phyloP scores from a whole-genome alignment of 2,329 filamentous ascomycete genomes.

The Oidium heveae region DNA sequence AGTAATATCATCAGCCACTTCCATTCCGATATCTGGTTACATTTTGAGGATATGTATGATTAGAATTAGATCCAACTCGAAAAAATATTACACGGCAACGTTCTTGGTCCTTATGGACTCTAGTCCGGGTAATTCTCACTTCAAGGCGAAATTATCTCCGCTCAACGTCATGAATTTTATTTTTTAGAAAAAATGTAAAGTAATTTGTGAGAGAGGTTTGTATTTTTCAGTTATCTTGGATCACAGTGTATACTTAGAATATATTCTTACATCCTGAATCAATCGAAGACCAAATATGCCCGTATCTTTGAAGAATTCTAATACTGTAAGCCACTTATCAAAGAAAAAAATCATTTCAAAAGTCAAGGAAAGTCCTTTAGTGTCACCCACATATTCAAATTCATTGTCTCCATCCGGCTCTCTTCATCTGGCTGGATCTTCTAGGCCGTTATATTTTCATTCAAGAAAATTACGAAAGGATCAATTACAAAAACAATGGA shows the following conservation, averaged over 20 bases:
- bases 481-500: constrained; percentile 54
- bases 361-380: constrained; percentile 10
- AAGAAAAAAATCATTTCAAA: constrained; percentile 11
- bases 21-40: no score
- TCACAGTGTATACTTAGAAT: neutral
- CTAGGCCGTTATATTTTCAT: constrained; percentile 11
- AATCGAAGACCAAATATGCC: constrained; percentile 9
- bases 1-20: neutral
- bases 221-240: neutral
- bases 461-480: constrained; percentile 36
- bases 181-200: no score
- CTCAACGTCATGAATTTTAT: no score
- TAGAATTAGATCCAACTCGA: no score
- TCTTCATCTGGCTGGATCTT: constrained; percentile 17
- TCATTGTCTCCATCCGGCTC: constrained; percentile 14
- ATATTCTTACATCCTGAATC: neutral
- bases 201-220: no score
- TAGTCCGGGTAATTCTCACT: no score
- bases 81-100: no score
- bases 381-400: constrained; percentile 18
- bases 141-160: no score
- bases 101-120: no score
- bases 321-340: constrained; percentile 12
- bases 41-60: no score
- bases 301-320: constrained; percentile 16